Percentiles rank a stretch among this genome's conserved stretches.
Evolutionary conservation across 371 early-diverging fungal species (phyloP).

Genomic region (Apophysomyces elegans): DNA sequence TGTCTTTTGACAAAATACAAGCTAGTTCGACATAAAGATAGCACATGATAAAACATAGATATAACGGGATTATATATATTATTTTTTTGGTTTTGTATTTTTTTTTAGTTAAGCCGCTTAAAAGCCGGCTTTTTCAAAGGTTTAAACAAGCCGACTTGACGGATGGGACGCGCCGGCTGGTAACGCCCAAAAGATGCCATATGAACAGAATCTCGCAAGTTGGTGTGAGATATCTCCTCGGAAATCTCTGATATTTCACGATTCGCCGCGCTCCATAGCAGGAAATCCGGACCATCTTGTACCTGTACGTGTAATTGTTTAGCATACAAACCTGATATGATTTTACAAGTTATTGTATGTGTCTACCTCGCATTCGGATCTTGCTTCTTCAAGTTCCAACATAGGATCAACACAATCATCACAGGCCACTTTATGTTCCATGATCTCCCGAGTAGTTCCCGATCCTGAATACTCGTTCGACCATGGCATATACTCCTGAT

Average conservation of each 20-base stretch:
- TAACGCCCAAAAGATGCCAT: slow-evolving; percentile 17
- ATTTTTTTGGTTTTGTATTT: neutral
- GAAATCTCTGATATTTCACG: slow-evolving; percentile 20
- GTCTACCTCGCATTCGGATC: slow-evolving; percentile 10
- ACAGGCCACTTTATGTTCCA: slow-evolving; percentile 13
- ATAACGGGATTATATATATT: too few relatives aligned
- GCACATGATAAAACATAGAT: too few relatives aligned
- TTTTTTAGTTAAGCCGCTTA: slow-evolving; percentile 12
- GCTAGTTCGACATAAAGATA: too few relatives aligned
- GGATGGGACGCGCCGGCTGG: slow-evolving; percentile 18
- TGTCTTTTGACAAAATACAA: too few relatives aligned
- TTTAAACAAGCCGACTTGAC: slow-evolving; percentile 24
- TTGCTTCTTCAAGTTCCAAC: slow-evolving; percentile 18
- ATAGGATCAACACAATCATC: slow-evolving; percentile 18
- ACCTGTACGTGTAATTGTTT: neutral
- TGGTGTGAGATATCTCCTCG: neutral
- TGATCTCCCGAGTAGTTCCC: slow-evolving; percentile 26
- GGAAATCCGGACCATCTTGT: slow-evolving; percentile 7
- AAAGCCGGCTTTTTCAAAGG: slow-evolving; percentile 22
- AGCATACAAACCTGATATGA: too few relatives aligned
- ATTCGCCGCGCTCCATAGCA: slow-evolving; percentile 30
- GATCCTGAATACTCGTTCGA: slow-evolving; percentile 27
- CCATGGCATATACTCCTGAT: slow-evolving; percentile 28
- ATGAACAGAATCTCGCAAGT: neutral
- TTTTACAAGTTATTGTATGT: neutral